These are phyloP conservation scores for Aspergillus sp. DNA, from an alignment of 2,329 filamentous ascomycete genomes.

Conservation along the genomic window DNA sequence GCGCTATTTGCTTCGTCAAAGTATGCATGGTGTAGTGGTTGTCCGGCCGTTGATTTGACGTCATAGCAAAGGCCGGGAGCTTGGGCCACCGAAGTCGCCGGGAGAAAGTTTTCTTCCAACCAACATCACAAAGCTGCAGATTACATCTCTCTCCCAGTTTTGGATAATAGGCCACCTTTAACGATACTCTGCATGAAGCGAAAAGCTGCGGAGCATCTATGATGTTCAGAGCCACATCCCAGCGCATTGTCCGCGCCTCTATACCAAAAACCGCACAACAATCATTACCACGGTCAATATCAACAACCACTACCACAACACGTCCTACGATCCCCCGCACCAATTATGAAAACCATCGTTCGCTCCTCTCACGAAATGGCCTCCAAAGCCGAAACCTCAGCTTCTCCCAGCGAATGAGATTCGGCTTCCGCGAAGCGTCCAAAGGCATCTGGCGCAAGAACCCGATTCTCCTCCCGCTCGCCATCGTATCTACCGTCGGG, in stretches of 20 bases:
- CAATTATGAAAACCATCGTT: background rate
- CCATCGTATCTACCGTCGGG: constrained; percentile 32
- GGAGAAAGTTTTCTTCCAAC: background rate
- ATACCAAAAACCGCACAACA: constrained; percentile 12
- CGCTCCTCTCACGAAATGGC: background rate
- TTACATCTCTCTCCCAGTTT: constrained; percentile 4
- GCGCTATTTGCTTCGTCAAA: no score
- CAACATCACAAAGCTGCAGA: background rate
- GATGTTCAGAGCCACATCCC: constrained; percentile 15
- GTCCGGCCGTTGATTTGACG: constrained; percentile 11
- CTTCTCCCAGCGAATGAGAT: constrained; percentile 23
- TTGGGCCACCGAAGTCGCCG: constrained; percentile 12
- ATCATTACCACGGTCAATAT: constrained; percentile 15
- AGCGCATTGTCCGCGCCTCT: constrained; percentile 21
- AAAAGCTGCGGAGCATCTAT: background rate
- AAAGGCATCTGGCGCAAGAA: constrained; percentile 37
- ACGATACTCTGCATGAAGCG: background rate
- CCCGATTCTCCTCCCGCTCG: constrained; percentile 34
- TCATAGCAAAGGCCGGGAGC: constrained; percentile 20
- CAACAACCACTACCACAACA: constrained; percentile 4
- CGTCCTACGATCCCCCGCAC: constrained; percentile 1
- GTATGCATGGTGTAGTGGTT: background rate
- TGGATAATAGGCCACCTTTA: background rate
- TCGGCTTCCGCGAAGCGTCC: constrained; percentile 27
- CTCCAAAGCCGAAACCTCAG: constrained; percentile 16